Evolutionary conservation across 768 basidiomycete species (phyloP).

Genomic region (Thelephora aurantiotincta): DNA sequence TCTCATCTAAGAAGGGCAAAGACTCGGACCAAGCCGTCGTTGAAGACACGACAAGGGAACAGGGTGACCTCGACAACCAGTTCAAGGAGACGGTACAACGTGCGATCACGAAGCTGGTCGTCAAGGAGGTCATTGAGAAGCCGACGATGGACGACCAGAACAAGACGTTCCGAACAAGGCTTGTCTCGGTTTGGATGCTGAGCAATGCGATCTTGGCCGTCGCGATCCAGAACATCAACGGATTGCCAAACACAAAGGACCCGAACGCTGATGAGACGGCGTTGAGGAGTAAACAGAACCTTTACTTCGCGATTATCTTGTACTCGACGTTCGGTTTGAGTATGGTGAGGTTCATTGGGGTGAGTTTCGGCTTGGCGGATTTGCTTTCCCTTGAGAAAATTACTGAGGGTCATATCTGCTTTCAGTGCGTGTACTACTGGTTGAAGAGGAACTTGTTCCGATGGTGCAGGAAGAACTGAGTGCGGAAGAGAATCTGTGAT

Average conservation of each 20-base stretch:
- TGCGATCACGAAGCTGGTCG: slow-evolving; percentile 61
- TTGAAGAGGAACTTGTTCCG: slow-evolving; percentile 74
- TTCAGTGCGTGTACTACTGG: slow-evolving; percentile 70
- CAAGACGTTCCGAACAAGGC: slow-evolving; percentile 84
- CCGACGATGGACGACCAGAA: slow-evolving; percentile 83
- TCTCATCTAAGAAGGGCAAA: slow-evolving; percentile 73
- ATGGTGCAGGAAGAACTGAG: slow-evolving; percentile 62
- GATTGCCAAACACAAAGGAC: slow-evolving; percentile 29
- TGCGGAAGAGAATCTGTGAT: not conserved
- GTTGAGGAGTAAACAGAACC: slow-evolving; percentile 30
- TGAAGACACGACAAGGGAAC: slow-evolving; percentile 69
- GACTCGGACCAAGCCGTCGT: slow-evolving; percentile 65
- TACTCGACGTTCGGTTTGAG: slow-evolving; percentile 69
- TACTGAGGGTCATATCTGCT: slow-evolving; percentile 1
- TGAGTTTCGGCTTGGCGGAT: slow-evolving; percentile 23
- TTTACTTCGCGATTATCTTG: slow-evolving; percentile 66
- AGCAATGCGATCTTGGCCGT: slow-evolving; percentile 56
- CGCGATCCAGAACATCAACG: slow-evolving; percentile 64
- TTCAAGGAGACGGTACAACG: slow-evolving; percentile 90
- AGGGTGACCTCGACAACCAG: slow-evolving; percentile 79
- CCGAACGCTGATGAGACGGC: slow-evolving; percentile 24
- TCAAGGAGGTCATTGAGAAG: slow-evolving; percentile 55
- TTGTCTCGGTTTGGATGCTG: slow-evolving; percentile 76
- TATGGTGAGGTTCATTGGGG: slow-evolving; percentile 60
- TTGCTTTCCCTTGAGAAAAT: not conserved